Percentiles rank a stretch among this genome's conserved stretches.
Conservation (phyloP, 2,329 filamentous ascomycete genomes). For the Calcarisporium arbuscula region DNA sequence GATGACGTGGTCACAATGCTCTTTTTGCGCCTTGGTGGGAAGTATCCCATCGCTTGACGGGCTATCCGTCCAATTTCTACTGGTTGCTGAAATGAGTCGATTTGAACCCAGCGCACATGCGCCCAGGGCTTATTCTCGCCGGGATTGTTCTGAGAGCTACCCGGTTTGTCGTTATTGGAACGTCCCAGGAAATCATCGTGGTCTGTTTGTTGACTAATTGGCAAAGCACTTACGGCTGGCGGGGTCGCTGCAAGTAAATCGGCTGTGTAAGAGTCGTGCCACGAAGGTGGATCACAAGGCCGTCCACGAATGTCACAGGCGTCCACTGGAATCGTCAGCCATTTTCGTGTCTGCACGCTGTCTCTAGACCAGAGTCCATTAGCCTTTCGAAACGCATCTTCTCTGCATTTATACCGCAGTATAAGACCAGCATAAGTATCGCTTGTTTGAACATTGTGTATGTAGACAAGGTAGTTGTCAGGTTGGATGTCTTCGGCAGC, state of each 20-base stretch:
- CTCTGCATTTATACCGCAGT: slow-evolving; percentile 81
- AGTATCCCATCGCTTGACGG: slow-evolving; percentile 77
- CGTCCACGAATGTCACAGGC: slow-evolving; percentile 79
- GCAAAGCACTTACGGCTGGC: slow-evolving; percentile 15
- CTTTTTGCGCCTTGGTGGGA: slow-evolving; percentile 86
- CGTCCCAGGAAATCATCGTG: slow-evolving; percentile 37
- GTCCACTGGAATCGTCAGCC: slow-evolving; percentile 80
- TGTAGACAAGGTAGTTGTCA: slow-evolving; percentile 77
- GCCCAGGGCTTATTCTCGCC: slow-evolving; percentile 67
- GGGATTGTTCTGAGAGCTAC: slow-evolving; percentile 17
- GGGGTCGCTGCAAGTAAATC: slow-evolving; percentile 49
- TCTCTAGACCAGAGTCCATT: slow-evolving; percentile 96
- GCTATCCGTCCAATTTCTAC: slow-evolving; percentile 84
- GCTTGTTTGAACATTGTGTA: slow-evolving; percentile 74
- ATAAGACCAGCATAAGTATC: slow-evolving; percentile 91
- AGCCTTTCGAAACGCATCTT: slow-evolving; percentile 74
- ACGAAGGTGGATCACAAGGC: slow-evolving; percentile 47
- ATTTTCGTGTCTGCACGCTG: slow-evolving; percentile 76
- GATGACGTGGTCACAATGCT: slow-evolving; percentile 61
- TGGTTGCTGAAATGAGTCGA: slow-evolving; percentile 62
- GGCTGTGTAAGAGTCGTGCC: slow-evolving; percentile 31
- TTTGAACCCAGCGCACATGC: slow-evolving; percentile 82
- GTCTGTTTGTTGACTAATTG: slow-evolving; percentile 16
- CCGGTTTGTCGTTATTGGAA: slow-evolving; percentile 24
- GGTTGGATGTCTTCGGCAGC: slow-evolving; percentile 48